Base-by-base conservation (phyloP, 805 yeast genomes). In the Kazachstania bromeliacearum region DNA sequence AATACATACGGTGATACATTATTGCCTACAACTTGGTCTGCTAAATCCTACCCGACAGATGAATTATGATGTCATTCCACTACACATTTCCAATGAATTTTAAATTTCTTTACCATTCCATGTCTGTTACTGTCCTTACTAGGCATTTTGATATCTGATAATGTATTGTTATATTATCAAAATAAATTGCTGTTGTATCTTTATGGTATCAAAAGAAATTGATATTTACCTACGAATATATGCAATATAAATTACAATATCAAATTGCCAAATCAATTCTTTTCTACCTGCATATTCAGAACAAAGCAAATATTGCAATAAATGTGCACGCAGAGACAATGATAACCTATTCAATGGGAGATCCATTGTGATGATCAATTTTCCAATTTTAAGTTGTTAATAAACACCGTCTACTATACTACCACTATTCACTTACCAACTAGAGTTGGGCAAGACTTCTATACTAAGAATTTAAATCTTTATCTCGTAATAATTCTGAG, bases 21-120 rank as follows among this genome's bases (percentile, higher is more conserved):
- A 1, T 58, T 78, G 22, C 85, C 85, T 1, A 60, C 62, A 2
- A 82, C 84, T 0, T 77, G 84, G 84, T 69, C 73, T 5, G 38
- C 62, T 5, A 48, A 57, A 5, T 70, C 77, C 3, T 50, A 60
- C 9, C 82, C 85, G 3, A 63, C 60, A 15, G 74, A 71, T 21
- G 68, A 67, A 39, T 56, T 65, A 0, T 74, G 81, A 4, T 80
- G 79, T 48, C 50, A 74, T 20, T 50, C 78, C 7, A 67, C 78
- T 7, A 73, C 87, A 10, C 77, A 79, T 45, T 51, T 79, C 23
- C 88, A 80, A 53, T 46, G 78, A 6, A 32, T 66, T 2, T 50
- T 74, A 40, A 80, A 80, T 48, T 52, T 67, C 2, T 38, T 65
- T 2, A 71, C 77, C 0, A 60, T 71, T 1, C 40, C 63, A 7